Percentiles rank a stretch among this genome's conserved stretches.
These are phyloP conservation scores for Cladosporium sp. DNA, from an alignment of 2,329 filamentous ascomycete species.

Conservation along the genomic window DNA sequence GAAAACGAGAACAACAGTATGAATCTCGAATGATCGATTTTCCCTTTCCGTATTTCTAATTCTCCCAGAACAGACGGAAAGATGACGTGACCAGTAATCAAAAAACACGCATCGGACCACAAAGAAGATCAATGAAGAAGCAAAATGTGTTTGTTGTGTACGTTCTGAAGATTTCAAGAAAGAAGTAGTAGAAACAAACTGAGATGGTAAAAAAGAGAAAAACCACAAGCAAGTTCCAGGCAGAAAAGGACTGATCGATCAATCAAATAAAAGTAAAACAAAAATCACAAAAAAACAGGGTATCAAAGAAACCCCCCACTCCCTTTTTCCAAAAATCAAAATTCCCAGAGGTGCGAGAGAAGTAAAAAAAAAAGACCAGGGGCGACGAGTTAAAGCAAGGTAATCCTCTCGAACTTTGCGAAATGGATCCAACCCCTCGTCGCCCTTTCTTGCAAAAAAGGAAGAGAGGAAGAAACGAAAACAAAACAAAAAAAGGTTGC, in stretches of 20 bases:
- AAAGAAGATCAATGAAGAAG: too few relatives aligned
- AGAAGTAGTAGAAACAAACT: too few relatives aligned
- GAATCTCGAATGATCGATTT: too few relatives aligned
- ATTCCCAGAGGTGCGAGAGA: background rate
- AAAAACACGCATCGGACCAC: too few relatives aligned
- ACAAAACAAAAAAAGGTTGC: background rate
- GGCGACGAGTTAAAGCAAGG: too few relatives aligned
- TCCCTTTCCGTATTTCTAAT: too few relatives aligned
- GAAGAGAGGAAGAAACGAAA: constrained; percentile 3
- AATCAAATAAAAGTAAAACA: background rate
- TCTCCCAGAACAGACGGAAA: too few relatives aligned
- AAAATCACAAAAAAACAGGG: constrained; percentile 5
- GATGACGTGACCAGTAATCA: too few relatives aligned
- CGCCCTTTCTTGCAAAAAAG: background rate
- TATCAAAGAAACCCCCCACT: constrained; percentile 11
- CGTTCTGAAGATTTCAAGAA: too few relatives aligned
- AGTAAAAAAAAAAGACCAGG: background rate
- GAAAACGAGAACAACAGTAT: too few relatives aligned
- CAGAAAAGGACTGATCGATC: background rate
- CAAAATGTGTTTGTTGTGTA: too few relatives aligned
- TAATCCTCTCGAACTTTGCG: background rate
- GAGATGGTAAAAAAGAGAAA: background rate
- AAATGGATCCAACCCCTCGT: background rate
- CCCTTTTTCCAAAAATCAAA: constrained; percentile 1
- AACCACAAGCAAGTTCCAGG: background rate